A percentile compares a stretch with the other conserved stretches of the same genome.
These are phyloP conservation scores for Aspergillus tubingensis DNA, from an alignment of 2,329 filamentous ascomycete species.

Conservation along the genomic window DNA sequence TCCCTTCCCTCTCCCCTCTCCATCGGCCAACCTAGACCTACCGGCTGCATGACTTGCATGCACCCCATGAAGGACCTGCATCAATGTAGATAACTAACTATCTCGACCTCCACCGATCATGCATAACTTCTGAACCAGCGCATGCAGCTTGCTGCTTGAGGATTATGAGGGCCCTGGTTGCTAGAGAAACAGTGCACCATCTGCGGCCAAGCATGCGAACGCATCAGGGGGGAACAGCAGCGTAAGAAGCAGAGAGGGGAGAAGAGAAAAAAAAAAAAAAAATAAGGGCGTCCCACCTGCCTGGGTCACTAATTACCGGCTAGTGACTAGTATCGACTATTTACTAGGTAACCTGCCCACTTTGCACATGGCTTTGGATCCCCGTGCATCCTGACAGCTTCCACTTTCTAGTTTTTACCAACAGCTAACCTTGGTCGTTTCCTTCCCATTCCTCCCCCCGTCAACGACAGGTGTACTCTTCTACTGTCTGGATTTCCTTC, in stretches of 20 bases:
- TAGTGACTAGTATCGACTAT: not conserved
- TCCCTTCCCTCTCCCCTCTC: no score
- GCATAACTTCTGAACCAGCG: not conserved
- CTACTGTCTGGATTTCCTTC: no score
- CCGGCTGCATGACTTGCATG: not conserved
- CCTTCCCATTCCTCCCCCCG: not conserved
- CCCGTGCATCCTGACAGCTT: conserved; percentile 6
- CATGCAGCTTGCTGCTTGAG: not conserved
- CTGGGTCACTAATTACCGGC: conserved; percentile 6
- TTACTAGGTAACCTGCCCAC: not conserved
- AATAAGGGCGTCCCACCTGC: conserved; percentile 7
- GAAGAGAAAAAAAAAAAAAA: not conserved
- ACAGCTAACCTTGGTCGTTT: not conserved
- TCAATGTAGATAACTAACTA: no score
- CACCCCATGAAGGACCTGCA: not conserved
- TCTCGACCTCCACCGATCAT: not conserved
- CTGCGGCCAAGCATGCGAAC: not conserved
- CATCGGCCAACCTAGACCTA: not conserved
- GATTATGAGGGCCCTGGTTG: not conserved
- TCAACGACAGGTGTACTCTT: not conserved
- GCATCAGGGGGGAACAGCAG: not conserved
- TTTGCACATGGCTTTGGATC: conserved; percentile 2
- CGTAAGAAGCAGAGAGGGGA: not conserved
- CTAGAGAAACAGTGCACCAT: not conserved
- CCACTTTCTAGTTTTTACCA: not conserved